phyloP scores from a whole-genome alignment of 2,329 filamentous ascomycete species.

The Fusarium circinatum region DNA sequence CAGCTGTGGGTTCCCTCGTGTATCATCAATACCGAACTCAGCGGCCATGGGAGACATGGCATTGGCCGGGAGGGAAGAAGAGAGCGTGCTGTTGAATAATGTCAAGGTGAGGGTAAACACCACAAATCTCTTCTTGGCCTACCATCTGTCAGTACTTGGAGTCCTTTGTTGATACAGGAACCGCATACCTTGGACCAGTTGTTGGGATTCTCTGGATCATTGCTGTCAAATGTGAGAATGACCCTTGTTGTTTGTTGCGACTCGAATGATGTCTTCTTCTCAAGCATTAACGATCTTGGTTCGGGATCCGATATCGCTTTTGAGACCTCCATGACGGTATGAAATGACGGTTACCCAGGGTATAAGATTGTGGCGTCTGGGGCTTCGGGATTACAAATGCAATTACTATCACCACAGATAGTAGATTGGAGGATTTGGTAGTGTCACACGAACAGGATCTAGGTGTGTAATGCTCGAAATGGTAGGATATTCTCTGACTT shows the following conservation, averaged over 20 bases:
- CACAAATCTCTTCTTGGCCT: slow-evolving; percentile 12
- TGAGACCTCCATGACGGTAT: neutral
- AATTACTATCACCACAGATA: neutral
- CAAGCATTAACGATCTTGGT: neutral
- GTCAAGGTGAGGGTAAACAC: slow-evolving; percentile 7
- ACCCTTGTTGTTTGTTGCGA: neutral
- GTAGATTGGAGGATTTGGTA: neutral
- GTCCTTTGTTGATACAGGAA: accelerated
- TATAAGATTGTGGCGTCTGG: neutral
- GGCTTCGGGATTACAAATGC: neutral
- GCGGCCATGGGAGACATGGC: neutral
- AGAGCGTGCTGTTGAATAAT: neutral
- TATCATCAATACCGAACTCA: slow-evolving; percentile 1
- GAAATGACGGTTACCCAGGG: too few relatives aligned
- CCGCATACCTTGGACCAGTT: slow-evolving; percentile 4
- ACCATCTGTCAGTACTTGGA: neutral
- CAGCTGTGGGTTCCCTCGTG: neutral
- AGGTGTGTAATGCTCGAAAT: neutral
- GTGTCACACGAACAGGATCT: neutral
- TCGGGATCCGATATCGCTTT: neutral
- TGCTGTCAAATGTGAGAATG: neutral
- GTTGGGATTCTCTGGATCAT: slow-evolving; percentile 8
- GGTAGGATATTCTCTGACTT: neutral
- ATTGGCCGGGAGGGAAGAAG: slow-evolving; percentile 12
- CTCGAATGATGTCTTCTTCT: neutral